Evolutionary conservation across 352 stramenopile species (phyloP).

Genomic region (Pythium dissotocum): DNA sequence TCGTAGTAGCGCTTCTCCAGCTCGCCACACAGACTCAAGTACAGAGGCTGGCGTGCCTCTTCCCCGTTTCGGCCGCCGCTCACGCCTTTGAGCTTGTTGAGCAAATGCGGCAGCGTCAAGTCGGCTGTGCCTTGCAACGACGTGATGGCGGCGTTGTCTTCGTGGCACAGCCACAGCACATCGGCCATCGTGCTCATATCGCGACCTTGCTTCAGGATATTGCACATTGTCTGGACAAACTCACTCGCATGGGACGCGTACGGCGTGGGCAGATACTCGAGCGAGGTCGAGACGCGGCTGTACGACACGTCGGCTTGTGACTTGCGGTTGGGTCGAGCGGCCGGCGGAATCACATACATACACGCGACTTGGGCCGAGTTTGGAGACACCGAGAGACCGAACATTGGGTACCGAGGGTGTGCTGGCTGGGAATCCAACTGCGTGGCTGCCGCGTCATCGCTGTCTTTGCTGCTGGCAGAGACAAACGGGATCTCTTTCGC

Average conservation of each 20-base stretch:
- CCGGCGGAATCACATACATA: conserved; percentile 73
- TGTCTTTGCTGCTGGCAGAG: neutral
- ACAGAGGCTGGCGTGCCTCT: conserved; percentile 51
- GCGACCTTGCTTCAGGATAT: conserved; percentile 51
- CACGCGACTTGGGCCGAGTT: conserved; percentile 68
- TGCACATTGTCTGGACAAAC: conserved; percentile 55
- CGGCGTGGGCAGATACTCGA: conserved; percentile 73
- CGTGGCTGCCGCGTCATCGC: neutral
- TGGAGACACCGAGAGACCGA: conserved; percentile 67
- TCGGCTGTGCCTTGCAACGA: conserved; percentile 53
- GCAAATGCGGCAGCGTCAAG: conserved; percentile 49
- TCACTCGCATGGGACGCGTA: conserved; percentile 39
- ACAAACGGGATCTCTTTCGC: conserved; percentile 35
- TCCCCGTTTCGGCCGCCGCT: conserved; percentile 24
- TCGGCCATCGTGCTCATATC: conserved; percentile 71
- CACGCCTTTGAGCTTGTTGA: conserved; percentile 53
- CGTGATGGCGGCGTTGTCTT: conserved; percentile 60
- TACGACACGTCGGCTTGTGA: conserved; percentile 86
- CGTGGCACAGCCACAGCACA: conserved; percentile 78
- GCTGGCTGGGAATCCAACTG: neutral
- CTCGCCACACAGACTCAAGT: conserved; percentile 56
- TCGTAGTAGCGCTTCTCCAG: conserved; percentile 52
- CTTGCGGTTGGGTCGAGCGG: conserved; percentile 76
- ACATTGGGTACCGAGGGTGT: conserved; percentile 53
- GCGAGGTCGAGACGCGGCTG: conserved; percentile 65